Evolutionary conservation across 805 yeast species (phyloP).

Genomic region (Yarrowia sp.): DNA sequence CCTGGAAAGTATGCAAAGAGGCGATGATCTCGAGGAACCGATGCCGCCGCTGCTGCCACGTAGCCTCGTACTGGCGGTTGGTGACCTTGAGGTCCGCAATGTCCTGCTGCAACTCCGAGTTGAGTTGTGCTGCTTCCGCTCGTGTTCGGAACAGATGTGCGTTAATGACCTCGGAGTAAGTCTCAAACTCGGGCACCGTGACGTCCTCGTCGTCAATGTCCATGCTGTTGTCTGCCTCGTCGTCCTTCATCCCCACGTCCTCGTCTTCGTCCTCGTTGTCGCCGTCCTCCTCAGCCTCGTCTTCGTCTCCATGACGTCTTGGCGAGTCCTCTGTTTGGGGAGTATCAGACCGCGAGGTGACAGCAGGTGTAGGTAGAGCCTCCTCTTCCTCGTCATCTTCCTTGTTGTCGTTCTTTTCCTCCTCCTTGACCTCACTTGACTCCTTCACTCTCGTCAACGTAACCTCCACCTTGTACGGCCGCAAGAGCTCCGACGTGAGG

Average conservation of each 20-base stretch:
- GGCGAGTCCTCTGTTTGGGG: conserved; percentile 1
- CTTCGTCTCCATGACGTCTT: conserved; percentile 15
- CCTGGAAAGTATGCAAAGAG: conserved; percentile 25
- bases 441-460: conserved; percentile 10
- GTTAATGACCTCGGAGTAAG: neutral
- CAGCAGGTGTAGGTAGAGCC: neutral
- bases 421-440: neutral
- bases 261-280: conserved; percentile 26
- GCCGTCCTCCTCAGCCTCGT: conserved; percentile 20
- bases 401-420: neutral
- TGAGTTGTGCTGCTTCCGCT: conserved; percentile 6
- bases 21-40: conserved; percentile 18
- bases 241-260: conserved; percentile 29
- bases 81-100: conserved; percentile 24
- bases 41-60: conserved; percentile 23
- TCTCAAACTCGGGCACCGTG: conserved; percentile 3
- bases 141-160: conserved; percentile 18
- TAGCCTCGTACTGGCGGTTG: conserved; percentile 2
- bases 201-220: neutral
- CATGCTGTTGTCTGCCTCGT: conserved; percentile 16
- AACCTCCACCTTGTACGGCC: conserved; percentile 23
- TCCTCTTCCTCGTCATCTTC: neutral
- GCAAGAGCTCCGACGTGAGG: neutral
- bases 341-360: neutral
- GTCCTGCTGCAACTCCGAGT: conserved; percentile 7